A percentile compares a stretch with the other conserved stretches of the same genome.
These are phyloP conservation scores for Populus nigra DNA, from an alignment of 345 rosid species.

Conservation along the genomic window DNA sequence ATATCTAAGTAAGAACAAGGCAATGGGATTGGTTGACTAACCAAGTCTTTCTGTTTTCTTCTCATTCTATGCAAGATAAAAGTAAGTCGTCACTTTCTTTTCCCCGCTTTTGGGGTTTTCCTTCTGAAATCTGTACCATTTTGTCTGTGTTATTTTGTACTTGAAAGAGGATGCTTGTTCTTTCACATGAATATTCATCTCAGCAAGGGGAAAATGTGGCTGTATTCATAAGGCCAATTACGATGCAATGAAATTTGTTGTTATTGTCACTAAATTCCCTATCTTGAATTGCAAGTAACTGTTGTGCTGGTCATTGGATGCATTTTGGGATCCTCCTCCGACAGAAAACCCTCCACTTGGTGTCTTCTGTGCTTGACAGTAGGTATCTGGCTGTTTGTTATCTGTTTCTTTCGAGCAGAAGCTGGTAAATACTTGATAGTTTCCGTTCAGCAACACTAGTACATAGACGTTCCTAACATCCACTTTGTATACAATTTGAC, in stretches of 20 bases:
- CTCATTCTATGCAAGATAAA: slow-evolving; percentile 11
- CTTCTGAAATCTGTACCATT: slow-evolving; percentile 5
- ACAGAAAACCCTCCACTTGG: no score
- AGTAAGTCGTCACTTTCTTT: slow-evolving; percentile 3
- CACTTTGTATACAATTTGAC: no score
- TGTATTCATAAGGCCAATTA: not conserved
- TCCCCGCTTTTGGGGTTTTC: not conserved
- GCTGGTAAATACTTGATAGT: no score
- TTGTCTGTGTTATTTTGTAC: not conserved
- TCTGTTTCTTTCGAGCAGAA: no score
- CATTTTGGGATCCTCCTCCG: no score
- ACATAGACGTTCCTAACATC: no score
- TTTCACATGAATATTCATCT: not conserved
- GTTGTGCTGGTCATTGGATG: no score
- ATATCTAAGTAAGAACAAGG: slow-evolving; percentile 12
- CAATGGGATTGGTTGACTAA: slow-evolving; percentile 3
- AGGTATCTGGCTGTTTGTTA: not conserved
- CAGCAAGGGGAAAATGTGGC: not conserved
- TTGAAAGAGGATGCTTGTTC: not conserved
- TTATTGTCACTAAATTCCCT: no score
- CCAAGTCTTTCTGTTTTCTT: not conserved
- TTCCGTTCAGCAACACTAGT: no score
- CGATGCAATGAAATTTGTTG: not conserved
- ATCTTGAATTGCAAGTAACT: no score
- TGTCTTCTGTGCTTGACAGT: no score